Evolutionary conservation across 2,329 filamentous ascomycete genomes (phyloP).

Genomic region (Ophiostoma novo-ulmi): DNA sequence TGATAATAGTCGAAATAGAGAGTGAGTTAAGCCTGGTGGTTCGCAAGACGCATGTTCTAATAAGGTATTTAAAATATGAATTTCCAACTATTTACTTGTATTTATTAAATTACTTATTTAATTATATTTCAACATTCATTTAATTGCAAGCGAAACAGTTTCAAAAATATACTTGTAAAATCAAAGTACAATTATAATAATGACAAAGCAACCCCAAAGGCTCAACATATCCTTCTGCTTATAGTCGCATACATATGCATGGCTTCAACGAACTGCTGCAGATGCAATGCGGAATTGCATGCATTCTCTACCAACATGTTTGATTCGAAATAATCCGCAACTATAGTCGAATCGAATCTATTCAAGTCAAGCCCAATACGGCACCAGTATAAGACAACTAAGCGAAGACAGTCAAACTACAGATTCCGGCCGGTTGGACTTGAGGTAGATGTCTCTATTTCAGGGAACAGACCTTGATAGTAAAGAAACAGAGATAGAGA

Average conservation of each 20-base stretch:
- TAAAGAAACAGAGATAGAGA: neutral
- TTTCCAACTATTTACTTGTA: too few species aligned
- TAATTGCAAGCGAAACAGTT: too few species aligned
- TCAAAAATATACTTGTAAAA: too few species aligned
- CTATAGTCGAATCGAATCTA: neutral
- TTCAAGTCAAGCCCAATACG: neutral
- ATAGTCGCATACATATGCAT: neutral
- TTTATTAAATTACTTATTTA: too few species aligned
- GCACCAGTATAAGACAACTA: neutral
- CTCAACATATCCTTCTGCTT: neutral
- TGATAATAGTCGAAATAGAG: too few species aligned
- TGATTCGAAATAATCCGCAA: neutral
- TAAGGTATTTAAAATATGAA: too few species aligned
- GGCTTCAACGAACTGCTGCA: slow-evolving; percentile 2
- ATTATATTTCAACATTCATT: too few species aligned
- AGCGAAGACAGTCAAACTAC: neutral
- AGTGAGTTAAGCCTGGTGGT: too few species aligned
- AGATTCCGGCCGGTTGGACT: neutral
- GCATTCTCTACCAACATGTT: neutral
- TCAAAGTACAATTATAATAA: neutral
- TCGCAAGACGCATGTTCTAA: too few species aligned
- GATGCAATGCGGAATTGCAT: slow-evolving; percentile 3
- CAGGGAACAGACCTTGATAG: neutral
- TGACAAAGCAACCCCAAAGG: neutral
- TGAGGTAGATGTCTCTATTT: neutral